Percentiles rank a stretch among this genome's conserved stretches.
Conservation (phyloP, 345 rosid species). For the Hypericum androsaemum region DNA sequence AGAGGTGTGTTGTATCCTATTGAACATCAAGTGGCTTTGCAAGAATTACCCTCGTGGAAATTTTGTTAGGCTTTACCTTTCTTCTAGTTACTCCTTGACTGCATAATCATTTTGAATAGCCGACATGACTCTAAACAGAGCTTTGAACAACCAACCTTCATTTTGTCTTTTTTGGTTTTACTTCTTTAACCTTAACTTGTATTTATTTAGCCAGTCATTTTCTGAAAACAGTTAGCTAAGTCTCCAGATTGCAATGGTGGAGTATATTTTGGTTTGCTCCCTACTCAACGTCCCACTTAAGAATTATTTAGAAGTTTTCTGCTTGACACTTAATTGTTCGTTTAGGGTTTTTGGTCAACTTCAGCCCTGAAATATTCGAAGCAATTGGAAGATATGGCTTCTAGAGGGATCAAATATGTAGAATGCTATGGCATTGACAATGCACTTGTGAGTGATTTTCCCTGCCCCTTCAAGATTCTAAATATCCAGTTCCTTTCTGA, state of each 20-base stretch:
- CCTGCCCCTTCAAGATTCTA: neutral
- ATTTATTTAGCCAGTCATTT: neutral
- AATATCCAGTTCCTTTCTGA: constrained; percentile 9
- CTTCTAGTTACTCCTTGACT: no score
- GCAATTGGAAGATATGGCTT: constrained; percentile 79
- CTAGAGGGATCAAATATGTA: constrained; percentile 71
- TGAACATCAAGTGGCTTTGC: no score
- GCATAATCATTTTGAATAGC: no score
- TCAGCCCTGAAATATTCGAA: constrained; percentile 78
- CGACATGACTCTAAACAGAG: no score
- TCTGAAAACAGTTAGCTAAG: constrained; percentile 63
- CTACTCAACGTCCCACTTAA: constrained; percentile 4
- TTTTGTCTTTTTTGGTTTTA: constrained; percentile 5
- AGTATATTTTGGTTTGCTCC: constrained; percentile 61
- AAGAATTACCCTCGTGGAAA: no score
- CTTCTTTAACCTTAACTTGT: neutral
- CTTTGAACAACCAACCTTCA: neutral
- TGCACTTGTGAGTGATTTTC: constrained; percentile 49
- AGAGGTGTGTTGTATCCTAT: no score
- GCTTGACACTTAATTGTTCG: constrained; percentile 10
- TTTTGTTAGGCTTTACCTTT: no score
- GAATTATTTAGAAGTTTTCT: constrained; percentile 6
- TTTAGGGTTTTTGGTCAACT: constrained; percentile 7
- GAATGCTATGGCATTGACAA: constrained; percentile 98
- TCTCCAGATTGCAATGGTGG: constrained; percentile 99